Evolutionary conservation across 2,329 filamentous ascomycete genomes (phyloP), one percentile per base, ranked within the genome.

Genomic region (Penicillium sp.): DNA sequence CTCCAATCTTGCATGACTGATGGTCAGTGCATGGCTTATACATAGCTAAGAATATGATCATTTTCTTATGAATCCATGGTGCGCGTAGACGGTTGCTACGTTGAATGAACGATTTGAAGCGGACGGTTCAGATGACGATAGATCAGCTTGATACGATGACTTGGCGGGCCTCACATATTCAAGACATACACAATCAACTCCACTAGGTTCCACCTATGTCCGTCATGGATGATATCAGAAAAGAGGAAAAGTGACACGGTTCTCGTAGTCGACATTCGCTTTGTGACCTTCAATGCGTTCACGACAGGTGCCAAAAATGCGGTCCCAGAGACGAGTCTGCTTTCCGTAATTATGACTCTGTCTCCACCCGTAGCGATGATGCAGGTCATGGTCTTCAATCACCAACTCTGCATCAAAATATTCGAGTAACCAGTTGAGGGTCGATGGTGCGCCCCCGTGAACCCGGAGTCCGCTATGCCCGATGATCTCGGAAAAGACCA

Each of bases 231-330:
- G n/a, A 22, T 42, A 22, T 63, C 45, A 63, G 37, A 63, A 10
- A 5, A 63, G 54, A 14, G 61, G 61, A 35, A 63, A 57, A 0
- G 61, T 60, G 14, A 63, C 61, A 37, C 55, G 58, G 28, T 70
- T 72, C 0, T 37, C 59, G 19, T 65, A 75, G 60, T 77, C 75
- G 16, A 75, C 60, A 35, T 75, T 75, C 2, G 61, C 64, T 1
- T 71, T 61, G 1, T 53, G 25, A 0, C 66, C 69, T 65, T 80
- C 78, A 37, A 80, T 76, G 2, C 77, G 69, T 0, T 74, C 69
- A 61, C 64, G 35, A 35, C 69, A 75, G 8, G 71, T 73, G 0
- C 74, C 73, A 60, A 77, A 77, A 5, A 75, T 45, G 1, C 66
- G 60, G 57, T 77, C 74, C 74, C 74, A 77, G n/a, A 76, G 61